These are phyloP conservation scores for Lipomyces spencermartinsiae DNA, from an alignment of 805 yeast species.

Conservation along the genomic window DNA sequence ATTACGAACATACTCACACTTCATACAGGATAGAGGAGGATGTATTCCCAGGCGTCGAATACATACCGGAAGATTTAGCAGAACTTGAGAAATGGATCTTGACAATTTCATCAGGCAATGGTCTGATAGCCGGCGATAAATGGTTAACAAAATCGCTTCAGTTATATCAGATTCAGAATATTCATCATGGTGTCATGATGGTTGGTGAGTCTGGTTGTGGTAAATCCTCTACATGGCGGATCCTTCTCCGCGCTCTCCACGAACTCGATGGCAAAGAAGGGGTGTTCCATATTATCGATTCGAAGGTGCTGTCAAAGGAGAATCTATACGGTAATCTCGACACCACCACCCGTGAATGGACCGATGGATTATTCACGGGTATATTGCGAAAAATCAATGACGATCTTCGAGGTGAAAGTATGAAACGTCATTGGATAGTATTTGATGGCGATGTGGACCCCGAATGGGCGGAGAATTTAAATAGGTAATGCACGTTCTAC, in stretches of 20 bases:
- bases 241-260: constrained; percentile 56
- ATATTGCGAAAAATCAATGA: constrained; percentile 63
- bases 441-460: constrained; percentile 96
- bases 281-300: constrained; percentile 62
- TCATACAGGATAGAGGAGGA: constrained; percentile 34
- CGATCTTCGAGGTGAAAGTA: constrained; percentile 64
- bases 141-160: constrained; percentile 68
- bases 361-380: constrained; percentile 80
- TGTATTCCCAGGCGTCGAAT: constrained; percentile 35
- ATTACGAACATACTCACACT: not conserved
- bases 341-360: constrained; percentile 85
- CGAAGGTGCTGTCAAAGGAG: constrained; percentile 74
- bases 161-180: constrained; percentile 61
- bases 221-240: constrained; percentile 62
- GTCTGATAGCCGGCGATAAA: constrained; percentile 46
- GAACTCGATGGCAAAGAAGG: constrained; percentile 49
- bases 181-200: constrained; percentile 80
- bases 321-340: constrained; percentile 75
- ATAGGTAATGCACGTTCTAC: constrained; percentile 46
- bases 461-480: constrained; percentile 87
- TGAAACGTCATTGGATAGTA: constrained; percentile 70
- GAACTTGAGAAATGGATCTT: constrained; percentile 41
- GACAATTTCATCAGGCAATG: constrained; percentile 45
- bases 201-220: constrained; percentile 82
- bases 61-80: constrained; percentile 41